These are phyloP conservation scores for Elsinoe ampelina DNA, from an alignment of 2,329 filamentous ascomycete species.

Conservation along the genomic window DNA sequence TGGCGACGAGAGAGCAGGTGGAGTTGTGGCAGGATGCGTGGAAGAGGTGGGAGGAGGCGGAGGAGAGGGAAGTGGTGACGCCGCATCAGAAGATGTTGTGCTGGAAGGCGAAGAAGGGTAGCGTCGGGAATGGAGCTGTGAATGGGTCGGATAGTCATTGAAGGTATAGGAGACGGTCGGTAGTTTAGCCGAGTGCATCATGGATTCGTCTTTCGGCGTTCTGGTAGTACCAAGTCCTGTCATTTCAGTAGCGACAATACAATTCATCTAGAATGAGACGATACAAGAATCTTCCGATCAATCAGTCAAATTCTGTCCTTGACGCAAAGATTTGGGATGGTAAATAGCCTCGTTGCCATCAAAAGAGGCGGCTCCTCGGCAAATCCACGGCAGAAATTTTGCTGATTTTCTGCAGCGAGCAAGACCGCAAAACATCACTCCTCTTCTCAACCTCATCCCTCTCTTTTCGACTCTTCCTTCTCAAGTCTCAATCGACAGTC, in stretches of 20 bases:
- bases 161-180: background rate
- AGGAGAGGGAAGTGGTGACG: background rate
- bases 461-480: background rate
- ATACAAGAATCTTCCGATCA: background rate
- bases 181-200: no score
- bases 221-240: background rate
- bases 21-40: constrained; percentile 19
- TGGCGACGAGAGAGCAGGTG: constrained; percentile 31
- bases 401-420: constrained; percentile 13
- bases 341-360: no score
- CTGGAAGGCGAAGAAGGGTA: constrained; percentile 30
- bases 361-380: background rate
- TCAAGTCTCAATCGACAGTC: background rate
- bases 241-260: background rate
- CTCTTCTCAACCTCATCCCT: background rate
- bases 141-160: constrained; percentile 24
- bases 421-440: background rate
- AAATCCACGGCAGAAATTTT: constrained; percentile 2
- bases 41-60: constrained; percentile 1
- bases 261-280: background rate
- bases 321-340: no score
- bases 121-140: constrained; percentile 33
- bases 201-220: no score
- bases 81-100: constrained; percentile 7
- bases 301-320: background rate